A percentile compares a stretch with the other conserved stretches of the same genome.
Evolutionary conservation across 2,329 filamentous ascomycete species (phyloP).

Genomic region (Ophiocordyceps sinensis): DNA sequence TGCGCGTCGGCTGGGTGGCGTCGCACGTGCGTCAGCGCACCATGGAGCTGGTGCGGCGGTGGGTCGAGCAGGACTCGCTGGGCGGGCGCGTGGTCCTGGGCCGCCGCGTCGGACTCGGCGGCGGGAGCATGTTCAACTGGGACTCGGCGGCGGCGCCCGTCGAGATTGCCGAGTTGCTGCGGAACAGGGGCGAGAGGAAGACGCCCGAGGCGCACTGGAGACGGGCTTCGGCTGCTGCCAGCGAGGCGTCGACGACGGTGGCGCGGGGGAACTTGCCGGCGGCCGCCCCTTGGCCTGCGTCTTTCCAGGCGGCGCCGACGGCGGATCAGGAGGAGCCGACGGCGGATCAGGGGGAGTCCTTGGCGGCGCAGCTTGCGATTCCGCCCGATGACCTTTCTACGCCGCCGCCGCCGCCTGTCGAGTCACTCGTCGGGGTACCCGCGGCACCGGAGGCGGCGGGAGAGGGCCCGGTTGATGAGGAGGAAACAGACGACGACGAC

Average conservation of each 20-base stretch:
- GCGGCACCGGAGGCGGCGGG: neutral
- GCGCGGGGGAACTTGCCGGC: too few relatives aligned
- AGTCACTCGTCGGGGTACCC: too few relatives aligned
- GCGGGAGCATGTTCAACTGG: conserved; percentile 45
- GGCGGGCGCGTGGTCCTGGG: conserved; percentile 30
- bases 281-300: too few relatives aligned
- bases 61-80: conserved; percentile 52
- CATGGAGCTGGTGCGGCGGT: conserved; percentile 44
- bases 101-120: conserved; percentile 22
- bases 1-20: conserved; percentile 40
- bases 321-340: too few relatives aligned
- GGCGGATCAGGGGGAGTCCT: too few relatives aligned
- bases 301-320: too few relatives aligned
- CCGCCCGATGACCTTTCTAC: too few relatives aligned
- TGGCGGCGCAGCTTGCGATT: too few relatives aligned
- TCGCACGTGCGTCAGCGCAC: conserved; percentile 39
- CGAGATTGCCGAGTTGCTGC: conserved; percentile 25
- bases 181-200: conserved; percentile 9
- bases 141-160: conserved; percentile 36
- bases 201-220: too few relatives aligned
- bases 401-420: too few relatives aligned
- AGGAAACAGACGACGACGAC: conserved; percentile 28
- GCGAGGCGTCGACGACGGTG: too few relatives aligned
- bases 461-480: neutral
- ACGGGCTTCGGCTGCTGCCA: too few relatives aligned